Base-by-base conservation (phyloP, 202 grass and related monocot species). In the Cymbopogon flexuosus region DNA sequence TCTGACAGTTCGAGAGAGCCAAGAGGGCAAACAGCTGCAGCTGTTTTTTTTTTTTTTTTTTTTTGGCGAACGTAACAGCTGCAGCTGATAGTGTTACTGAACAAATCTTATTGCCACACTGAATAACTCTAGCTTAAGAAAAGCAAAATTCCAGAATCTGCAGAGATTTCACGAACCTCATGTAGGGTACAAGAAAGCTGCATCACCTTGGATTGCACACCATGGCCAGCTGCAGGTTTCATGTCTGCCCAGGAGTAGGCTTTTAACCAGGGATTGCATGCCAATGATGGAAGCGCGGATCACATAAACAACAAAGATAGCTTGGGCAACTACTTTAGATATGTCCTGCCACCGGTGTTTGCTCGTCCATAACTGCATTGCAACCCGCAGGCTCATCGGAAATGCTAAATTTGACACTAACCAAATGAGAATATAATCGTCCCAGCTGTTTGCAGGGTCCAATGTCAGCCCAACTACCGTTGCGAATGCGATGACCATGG, bases 361-460 rank as follows among this genome's bases (percentile, higher is more conserved):
- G 35, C 54, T 75, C 18, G 5, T 24, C 72, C 30, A 36, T 21
- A 75, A 39, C 35, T 36, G 29, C 31, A 27, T 59, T 41, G 52
- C n/a, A 27, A 37, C 47, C 12, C 72, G 35, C 6, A 22, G 14
- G 39, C 54, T 27, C 24, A 75, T 27, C 2, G 35, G 31, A 6
- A 51, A 18, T 60, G 19, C 34, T 15, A 60, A 15, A 59, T 23
- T 39, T 29, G 34, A 39, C 12, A 41, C 19, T 21, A 37, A 7
- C 72, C 52, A 75, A 16, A 59, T 27, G 19, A 75, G 11, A 60
- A 40, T 8, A 60, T 22, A 27, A 13, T 75, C 52, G 1, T 75
- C 54, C 72, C 51, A 58, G 34, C 35, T 41, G 72, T 75, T 75
- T 60, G 34, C 72, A 59, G 72, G 72, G 52, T 75, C 72, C 34